A percentile compares a stretch with the other conserved stretches of the same genome.
These are phyloP conservation scores for Oenanthe sinensis DNA, from an alignment of 129 eudicot species.

Conservation along the genomic window DNA sequence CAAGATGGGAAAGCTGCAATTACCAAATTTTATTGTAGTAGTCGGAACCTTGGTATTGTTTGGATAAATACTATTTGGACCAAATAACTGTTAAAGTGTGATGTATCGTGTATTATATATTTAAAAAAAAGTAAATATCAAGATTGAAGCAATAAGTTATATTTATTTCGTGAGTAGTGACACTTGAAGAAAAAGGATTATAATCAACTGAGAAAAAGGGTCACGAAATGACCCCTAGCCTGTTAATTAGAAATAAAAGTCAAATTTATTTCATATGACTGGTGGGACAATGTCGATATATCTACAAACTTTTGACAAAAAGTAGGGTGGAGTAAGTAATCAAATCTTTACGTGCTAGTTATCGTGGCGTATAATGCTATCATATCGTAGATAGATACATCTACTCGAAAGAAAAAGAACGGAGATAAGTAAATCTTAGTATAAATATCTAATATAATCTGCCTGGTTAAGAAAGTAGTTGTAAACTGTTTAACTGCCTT, in stretches of 20 bases:
- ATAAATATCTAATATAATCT: slow-evolving; percentile 23
- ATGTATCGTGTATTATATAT: too few species aligned
- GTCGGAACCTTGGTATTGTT: neutral
- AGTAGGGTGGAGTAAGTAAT: slow-evolving; percentile 23
- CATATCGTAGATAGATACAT: slow-evolving; percentile 4
- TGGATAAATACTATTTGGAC: too few species aligned
- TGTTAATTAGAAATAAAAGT: too few species aligned
- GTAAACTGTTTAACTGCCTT: slow-evolving; percentile 54
- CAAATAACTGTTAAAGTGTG: too few species aligned
- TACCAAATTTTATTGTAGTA: neutral
- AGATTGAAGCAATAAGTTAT: too few species aligned
- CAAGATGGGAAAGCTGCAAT: neutral
- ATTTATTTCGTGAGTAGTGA: too few species aligned
- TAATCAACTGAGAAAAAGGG: too few species aligned
- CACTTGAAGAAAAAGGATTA: too few species aligned
- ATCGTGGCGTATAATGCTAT: slow-evolving; percentile 28
- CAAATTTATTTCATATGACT: neutral
- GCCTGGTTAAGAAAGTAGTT: slow-evolving; percentile 28
- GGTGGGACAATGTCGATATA: neutral
- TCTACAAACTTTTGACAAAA: slow-evolving; percentile 17
- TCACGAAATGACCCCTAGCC: too few species aligned
- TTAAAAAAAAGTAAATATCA: too few species aligned
- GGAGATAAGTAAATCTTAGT: slow-evolving; percentile 8
- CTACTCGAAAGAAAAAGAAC: neutral
- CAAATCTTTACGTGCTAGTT: slow-evolving; percentile 14